phyloP scores from a whole-genome alignment of 176 grass and related monocot species.

The Calamus simplicifolius region DNA sequence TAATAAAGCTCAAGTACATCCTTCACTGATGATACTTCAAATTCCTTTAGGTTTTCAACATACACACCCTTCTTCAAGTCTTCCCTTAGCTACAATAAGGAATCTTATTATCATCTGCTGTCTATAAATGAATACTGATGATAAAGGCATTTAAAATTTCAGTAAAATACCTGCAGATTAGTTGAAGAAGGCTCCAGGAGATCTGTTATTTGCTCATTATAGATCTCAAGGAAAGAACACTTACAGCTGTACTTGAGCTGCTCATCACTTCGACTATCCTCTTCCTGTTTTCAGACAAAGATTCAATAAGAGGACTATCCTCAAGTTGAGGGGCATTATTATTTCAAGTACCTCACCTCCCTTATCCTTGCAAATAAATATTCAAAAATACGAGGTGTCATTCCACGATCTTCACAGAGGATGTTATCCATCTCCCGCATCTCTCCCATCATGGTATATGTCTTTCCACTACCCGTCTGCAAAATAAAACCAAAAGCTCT shows the following conservation, averaged over 20 bases:
- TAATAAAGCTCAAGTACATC: slow-evolving; percentile 70
- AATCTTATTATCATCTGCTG: no score
- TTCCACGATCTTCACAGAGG: slow-evolving; percentile 49
- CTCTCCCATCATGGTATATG: slow-evolving; percentile 91
- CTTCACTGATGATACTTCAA: slow-evolving; percentile 55
- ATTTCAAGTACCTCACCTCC: slow-evolving; percentile 35
- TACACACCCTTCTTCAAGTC: slow-evolving; percentile 92
- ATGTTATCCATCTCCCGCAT: slow-evolving; percentile 40
- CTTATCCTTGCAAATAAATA: slow-evolving; percentile 76
- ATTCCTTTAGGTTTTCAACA: slow-evolving; percentile 82
- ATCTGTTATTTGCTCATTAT: slow-evolving; percentile 96
- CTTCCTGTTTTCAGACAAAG: slow-evolving; percentile 42
- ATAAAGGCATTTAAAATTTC: slow-evolving; percentile 8
- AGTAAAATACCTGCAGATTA: slow-evolving; percentile 63
- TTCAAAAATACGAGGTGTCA: slow-evolving; percentile 87
- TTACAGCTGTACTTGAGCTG: slow-evolving; percentile 73
- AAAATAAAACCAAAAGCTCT: slow-evolving; percentile 2
- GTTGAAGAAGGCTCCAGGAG: slow-evolving; percentile 76
- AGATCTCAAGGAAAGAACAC: slow-evolving; percentile 92
- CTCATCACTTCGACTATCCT: slow-evolving; percentile 49
- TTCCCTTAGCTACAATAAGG: slow-evolving; percentile 62
- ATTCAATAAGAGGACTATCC: no score
- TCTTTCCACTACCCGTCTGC: slow-evolving; percentile 91
- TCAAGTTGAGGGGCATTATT: no score
- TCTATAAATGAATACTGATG: no score